Percentiles rank a stretch among this genome's conserved stretches.
These are phyloP conservation scores for Suillus variegatus DNA, from an alignment of 768 basidiomycete species.

Conservation along the genomic window DNA sequence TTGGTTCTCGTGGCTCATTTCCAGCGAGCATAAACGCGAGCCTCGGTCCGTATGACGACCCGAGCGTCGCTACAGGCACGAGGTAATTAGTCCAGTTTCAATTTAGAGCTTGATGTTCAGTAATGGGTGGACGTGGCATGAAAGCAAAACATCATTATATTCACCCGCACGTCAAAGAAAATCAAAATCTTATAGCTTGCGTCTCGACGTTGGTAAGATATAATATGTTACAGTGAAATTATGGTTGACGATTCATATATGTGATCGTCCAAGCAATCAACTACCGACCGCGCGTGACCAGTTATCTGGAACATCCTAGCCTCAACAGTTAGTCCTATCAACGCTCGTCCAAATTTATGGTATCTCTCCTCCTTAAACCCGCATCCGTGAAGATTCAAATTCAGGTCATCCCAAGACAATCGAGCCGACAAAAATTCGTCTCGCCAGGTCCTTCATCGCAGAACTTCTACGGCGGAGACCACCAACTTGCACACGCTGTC, in stretches of 20 bases:
- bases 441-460: not conserved
- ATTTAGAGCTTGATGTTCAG: not conserved
- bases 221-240: not conserved
- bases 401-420: not conserved
- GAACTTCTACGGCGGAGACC: not conserved
- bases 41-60: not conserved
- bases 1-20: not conserved
- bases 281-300: not conserved
- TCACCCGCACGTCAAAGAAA: not conserved
- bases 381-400: not conserved
- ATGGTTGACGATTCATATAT: not conserved
- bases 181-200: not conserved
- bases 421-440: not conserved
- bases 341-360: not conserved
- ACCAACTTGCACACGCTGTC: conserved; percentile 3
- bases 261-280: not conserved
- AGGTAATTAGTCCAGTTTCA: not conserved
- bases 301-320: not conserved
- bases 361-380: not conserved
- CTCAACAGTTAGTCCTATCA: conserved; percentile 3
- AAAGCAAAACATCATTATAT: not conserved
- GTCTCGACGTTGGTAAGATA: conserved; percentile 1
- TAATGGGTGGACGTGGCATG: not conserved
- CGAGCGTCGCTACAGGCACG: conserved; percentile 5
- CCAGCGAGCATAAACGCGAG: not conserved